Conservation (phyloP, 352 stramenopile genomes). For the Phytophthora ramorum region DNA sequence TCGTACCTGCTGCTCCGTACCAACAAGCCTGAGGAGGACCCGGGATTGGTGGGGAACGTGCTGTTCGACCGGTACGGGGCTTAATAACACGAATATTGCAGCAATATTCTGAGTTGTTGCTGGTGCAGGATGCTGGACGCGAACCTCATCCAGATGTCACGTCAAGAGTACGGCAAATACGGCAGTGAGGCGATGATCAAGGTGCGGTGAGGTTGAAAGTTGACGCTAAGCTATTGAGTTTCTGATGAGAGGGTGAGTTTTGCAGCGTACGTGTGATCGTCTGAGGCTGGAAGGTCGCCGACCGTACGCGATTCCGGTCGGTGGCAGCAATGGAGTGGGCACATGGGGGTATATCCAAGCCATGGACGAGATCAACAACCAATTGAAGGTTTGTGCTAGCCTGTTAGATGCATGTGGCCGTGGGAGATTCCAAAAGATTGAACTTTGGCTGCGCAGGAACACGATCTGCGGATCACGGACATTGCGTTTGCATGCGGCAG, state of each 20-base stretch:
- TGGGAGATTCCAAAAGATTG: background rate
- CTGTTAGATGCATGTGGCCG: background rate
- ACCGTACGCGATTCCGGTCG: constrained; percentile 86
- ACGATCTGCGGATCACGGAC: constrained; percentile 70
- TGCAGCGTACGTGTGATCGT: constrained; percentile 66
- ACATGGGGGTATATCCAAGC: constrained; percentile 95
- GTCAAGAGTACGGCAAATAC: constrained; percentile 81
- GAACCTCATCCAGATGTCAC: constrained; percentile 82
- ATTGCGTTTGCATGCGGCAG: constrained; percentile 89
- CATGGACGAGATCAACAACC: constrained; percentile 89
- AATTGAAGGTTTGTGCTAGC: constrained; percentile 57
- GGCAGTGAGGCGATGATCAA: constrained; percentile 85
- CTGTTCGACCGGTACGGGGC: constrained; percentile 67
- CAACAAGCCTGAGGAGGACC: constrained; percentile 77
- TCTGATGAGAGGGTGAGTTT: background rate
- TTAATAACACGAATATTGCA: background rate
- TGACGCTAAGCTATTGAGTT: background rate
- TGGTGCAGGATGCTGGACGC: constrained; percentile 68
- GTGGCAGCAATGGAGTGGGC: constrained; percentile 92
- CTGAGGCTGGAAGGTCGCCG: constrained; percentile 59
- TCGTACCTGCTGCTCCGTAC: constrained; percentile 92
- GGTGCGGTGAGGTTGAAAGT: constrained; percentile 28
- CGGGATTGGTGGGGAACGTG: constrained; percentile 75
- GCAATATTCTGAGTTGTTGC: background rate
- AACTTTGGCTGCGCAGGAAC: constrained; percentile 33